phyloP scores from a whole-genome alignment of 2,329 filamentous ascomycete species.

The Trichophyton benhamiae region DNA sequence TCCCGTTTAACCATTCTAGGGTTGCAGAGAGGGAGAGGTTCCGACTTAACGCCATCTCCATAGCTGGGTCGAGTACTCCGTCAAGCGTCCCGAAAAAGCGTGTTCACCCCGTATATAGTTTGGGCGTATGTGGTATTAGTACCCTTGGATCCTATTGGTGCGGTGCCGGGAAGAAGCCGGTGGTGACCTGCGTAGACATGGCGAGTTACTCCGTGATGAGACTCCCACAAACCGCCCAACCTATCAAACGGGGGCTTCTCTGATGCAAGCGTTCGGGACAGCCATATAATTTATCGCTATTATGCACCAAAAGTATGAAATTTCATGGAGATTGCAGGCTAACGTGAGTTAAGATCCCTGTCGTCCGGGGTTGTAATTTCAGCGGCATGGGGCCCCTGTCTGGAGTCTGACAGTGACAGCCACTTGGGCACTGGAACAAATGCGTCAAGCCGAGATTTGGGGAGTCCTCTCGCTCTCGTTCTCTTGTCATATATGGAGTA shows the following conservation, averaged over 20 bases:
- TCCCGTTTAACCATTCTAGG: not conserved
- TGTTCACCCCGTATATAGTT: not conserved
- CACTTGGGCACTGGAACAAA: not conserved
- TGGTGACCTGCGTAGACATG: not conserved
- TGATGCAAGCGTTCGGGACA: not conserved
- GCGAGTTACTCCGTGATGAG: not conserved
- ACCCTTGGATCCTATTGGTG: not conserved
- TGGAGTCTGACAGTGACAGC: not conserved
- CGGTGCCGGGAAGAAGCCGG: not conserved
- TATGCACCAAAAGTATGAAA: not conserved
- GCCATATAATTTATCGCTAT: not conserved
- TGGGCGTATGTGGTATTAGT: constrained; percentile 1
- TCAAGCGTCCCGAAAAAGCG: not conserved
- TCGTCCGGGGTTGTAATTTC: constrained; percentile 17
- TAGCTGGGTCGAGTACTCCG: not conserved
- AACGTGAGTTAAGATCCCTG: constrained; percentile 4
- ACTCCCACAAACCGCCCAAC: not conserved
- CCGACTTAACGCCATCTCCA: constrained; percentile 3
- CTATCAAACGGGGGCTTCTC: not conserved
- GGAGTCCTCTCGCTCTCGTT: not conserved
- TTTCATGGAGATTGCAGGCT: not conserved
- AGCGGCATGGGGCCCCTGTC: not conserved
- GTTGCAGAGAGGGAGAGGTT: not conserved
- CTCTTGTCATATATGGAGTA: too few species aligned
- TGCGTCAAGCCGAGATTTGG: not conserved